Base-by-base conservation (phyloP, 805 yeast genomes). In the Starmerella floricola region DNA sequence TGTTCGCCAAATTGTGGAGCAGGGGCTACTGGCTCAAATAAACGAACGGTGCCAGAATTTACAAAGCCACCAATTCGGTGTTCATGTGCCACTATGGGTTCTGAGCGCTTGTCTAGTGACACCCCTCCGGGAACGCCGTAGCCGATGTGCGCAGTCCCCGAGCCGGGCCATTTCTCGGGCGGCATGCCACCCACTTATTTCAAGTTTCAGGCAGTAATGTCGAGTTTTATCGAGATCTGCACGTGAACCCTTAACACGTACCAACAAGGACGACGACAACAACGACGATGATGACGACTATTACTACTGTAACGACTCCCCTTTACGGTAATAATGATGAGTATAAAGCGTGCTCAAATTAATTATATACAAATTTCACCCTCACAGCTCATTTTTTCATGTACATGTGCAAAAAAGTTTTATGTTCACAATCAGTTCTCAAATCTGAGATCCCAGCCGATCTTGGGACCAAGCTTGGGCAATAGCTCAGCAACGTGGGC, bases 381-480 rank as follows among this genome's bases (percentile, higher is more conserved):
- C n/a, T n/a, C n/a, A n/a, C n/a, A n/a, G n/a, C 17, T 27, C 32
- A 6, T 36, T 36, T 26, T 27, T 36, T n/a, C 26, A 29, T 24
- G 26, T 21, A 15, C n/a, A n/a, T n/a, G n/a, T n/a, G n/a, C n/a
- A n/a, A n/a, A n/a, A n/a, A n/a, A n/a, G n/a, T n/a, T n/a, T 28
- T 30, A 30, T 6, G 16, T n/a, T 6, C 19, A 30, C 8, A 15
- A 13, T 24, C 26, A 19, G 18, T 24, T 12, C 15, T 53, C 60
- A 38, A 91, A 91, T 63, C 98, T 76, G 60, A 91, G 71, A 61
- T 88, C 96, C 98, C 98, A 91, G 56, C 80, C 91, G 57, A 91
- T 88, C 62, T 77, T 60, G 37, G 91, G 93, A 33, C 99, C 99
- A 43, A 85, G 68, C 50, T 66, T 73, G 36, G 98, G 98, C 59